These are phyloP conservation scores for Henckelia pumila DNA, from an alignment of 257 asterid species.

Conservation along the genomic window DNA sequence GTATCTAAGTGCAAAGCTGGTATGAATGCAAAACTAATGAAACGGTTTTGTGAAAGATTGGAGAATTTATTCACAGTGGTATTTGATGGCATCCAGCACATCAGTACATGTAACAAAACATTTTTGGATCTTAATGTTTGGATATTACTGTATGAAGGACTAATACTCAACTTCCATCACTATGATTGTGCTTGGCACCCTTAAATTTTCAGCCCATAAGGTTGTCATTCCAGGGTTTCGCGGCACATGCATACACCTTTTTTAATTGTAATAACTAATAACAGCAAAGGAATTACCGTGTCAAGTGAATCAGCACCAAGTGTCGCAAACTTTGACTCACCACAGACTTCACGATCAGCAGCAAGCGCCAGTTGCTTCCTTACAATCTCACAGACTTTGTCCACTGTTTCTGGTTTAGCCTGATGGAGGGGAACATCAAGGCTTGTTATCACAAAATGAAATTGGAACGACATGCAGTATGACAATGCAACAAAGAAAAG, in stretches of 20 bases:
- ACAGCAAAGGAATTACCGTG: slow-evolving; percentile 55
- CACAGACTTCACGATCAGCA: slow-evolving; percentile 52
- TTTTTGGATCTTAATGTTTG: not conserved
- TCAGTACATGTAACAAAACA: not conserved
- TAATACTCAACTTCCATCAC: not conserved
- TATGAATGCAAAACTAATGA: not conserved
- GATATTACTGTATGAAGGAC: not conserved
- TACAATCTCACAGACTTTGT: slow-evolving; percentile 73
- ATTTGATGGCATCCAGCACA: not conserved
- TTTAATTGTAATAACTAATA: not conserved
- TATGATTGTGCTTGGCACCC: not conserved
- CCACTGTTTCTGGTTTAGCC: slow-evolving; percentile 87
- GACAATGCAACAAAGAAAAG: not conserved
- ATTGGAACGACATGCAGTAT: not conserved
- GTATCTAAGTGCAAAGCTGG: not conserved
- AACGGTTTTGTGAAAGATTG: not conserved
- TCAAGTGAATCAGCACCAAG: slow-evolving; percentile 99
- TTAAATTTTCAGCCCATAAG: not conserved
- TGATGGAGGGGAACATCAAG: slow-evolving; percentile 29
- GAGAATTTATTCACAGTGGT: not conserved
- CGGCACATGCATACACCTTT: not conserved
- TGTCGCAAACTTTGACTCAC: slow-evolving; percentile 62
- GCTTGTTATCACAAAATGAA: not conserved
- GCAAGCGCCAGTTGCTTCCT: slow-evolving; percentile 91
- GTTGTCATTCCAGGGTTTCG: not conserved